Base-by-base conservation (phyloP, 805 yeast species). In the Millerago galiae region DNA sequence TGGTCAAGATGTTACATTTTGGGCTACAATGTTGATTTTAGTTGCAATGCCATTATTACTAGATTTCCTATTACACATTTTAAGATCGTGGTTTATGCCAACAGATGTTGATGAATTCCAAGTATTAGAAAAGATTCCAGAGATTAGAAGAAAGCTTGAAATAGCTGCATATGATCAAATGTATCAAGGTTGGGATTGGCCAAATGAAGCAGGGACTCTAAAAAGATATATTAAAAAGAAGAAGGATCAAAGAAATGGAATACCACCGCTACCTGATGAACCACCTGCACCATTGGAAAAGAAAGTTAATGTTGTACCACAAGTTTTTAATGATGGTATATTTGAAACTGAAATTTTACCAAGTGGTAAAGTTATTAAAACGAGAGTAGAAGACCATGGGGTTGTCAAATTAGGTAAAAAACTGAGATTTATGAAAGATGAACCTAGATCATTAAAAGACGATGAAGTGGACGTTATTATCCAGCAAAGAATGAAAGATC, bases 1-100 rank as follows among this genome's bases (percentile, higher is more conserved):
- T 66, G 98, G 98, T 17, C 62, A 50, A 16, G 97, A 93, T 57
- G 59, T 69, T n/a, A 72, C 85, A 1, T 91, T 89, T 78, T 93
- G 98, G 98, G 86, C 87, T 1, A 62, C 87, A 0, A 63, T 85
- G 28, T 55, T 87, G 26, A 70, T 80, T 2, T 58, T 84, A 15
- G 59, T 70, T 1, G 63, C 75, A 0, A 66, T 86, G 41, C 83
- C 91, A 2, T 50, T 85, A 12, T 61, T 79, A 31, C 64, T 84
- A 45, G 98, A 93, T 58, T 61, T 85, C 32, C 56, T 83, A 5
- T 59, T 79, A 40, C 79, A 82, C 49, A 72, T 81, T 1, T 51
- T 79, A 35, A 74, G 79, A 48, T 68, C 67, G 24, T 70, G 76
- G 58, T 45, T 85, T 17, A 59, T 65, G 47, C 88, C 95, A 0